A percentile compares a stretch with the other conserved stretches of the same genome.
Conservation (phyloP, 2,329 filamentous ascomycete species). For the Seiridium unicorne region DNA sequence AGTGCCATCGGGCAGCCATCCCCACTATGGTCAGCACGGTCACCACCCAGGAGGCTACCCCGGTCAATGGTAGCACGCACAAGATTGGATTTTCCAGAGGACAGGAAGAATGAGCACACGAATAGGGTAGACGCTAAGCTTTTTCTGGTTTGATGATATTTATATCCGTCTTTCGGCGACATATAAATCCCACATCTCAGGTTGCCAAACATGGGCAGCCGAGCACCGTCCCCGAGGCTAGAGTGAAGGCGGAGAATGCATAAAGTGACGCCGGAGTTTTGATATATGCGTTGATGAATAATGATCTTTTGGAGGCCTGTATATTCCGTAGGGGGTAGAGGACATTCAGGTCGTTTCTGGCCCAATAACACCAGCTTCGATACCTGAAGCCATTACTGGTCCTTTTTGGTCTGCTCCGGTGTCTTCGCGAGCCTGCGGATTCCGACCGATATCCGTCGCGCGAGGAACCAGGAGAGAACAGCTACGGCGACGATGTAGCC, state of each 20-base stretch:
- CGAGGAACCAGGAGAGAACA: constrained; percentile 41
- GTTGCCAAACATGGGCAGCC: neutral
- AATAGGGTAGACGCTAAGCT: constrained; percentile 2
- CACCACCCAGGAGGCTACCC: constrained; percentile 32
- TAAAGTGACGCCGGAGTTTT: neutral
- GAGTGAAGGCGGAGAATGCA: neutral
- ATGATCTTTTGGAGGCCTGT: neutral
- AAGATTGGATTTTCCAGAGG: neutral
- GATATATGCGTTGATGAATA: constrained; percentile 2
- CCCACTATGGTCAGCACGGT: constrained; percentile 24
- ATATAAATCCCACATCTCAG: neutral
- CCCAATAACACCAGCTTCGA: neutral
- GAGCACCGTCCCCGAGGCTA: neutral
- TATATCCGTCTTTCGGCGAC: neutral
- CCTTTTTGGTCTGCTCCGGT: constrained; percentile 34
- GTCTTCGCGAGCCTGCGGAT: constrained; percentile 26
- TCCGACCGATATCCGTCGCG: constrained; percentile 31
- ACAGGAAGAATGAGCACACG: constrained; percentile 1
- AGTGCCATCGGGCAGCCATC: constrained; percentile 21
- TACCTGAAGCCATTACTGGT: constrained; percentile 24
- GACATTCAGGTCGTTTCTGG: neutral
- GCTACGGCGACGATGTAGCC: constrained; percentile 66
- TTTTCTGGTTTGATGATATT: neutral
- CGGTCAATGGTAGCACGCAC: constrained; percentile 22
- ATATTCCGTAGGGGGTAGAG: constrained; percentile 6